Conservation (phyloP, 2,329 filamentous ascomycete species). For the Emmonsiellopsis sp. region DNA sequence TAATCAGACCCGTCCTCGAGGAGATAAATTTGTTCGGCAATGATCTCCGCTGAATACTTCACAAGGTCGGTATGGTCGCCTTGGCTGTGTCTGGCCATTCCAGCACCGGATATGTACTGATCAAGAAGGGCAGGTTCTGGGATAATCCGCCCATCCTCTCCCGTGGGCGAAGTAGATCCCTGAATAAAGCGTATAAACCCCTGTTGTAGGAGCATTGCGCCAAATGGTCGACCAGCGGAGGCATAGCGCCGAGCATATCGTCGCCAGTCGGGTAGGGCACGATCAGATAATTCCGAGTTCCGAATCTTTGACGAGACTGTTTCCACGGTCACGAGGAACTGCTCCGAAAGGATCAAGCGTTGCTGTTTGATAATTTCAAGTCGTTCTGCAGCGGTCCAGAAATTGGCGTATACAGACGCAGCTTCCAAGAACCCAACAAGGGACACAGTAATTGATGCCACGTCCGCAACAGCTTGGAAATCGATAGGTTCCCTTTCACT, state of each 20-base stretch:
- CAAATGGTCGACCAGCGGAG: conserved; percentile 66
- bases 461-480: conserved; percentile 53
- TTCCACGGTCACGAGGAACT: conserved; percentile 77
- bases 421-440: conserved; percentile 86
- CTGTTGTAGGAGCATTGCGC: conserved; percentile 82
- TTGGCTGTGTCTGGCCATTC: conserved; percentile 33
- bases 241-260: conserved; percentile 76
- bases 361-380: conserved; percentile 63
- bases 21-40: conserved; percentile 72
- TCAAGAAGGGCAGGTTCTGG: conserved; percentile 61
- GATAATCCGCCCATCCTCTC: conserved; percentile 52
- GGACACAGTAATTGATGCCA: conserved; percentile 70
- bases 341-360: conserved; percentile 66
- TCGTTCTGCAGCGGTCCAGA: conserved; percentile 70
- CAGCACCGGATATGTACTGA: conserved; percentile 54
- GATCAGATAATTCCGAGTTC: conserved; percentile 60
- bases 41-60: conserved; percentile 57
- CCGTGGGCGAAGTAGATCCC: conserved; percentile 64
- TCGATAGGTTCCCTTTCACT: conserved; percentile 31
- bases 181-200: conserved; percentile 81
- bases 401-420: conserved; percentile 63
- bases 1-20: conserved; percentile 88
- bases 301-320: conserved; percentile 84
- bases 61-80: conserved; percentile 28
- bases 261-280: conserved; percentile 73